A percentile compares a stretch with the other conserved stretches of the same genome.
Evolutionary conservation across 306 rosid species (phyloP).

Genomic region (Pyrus communis): DNA sequence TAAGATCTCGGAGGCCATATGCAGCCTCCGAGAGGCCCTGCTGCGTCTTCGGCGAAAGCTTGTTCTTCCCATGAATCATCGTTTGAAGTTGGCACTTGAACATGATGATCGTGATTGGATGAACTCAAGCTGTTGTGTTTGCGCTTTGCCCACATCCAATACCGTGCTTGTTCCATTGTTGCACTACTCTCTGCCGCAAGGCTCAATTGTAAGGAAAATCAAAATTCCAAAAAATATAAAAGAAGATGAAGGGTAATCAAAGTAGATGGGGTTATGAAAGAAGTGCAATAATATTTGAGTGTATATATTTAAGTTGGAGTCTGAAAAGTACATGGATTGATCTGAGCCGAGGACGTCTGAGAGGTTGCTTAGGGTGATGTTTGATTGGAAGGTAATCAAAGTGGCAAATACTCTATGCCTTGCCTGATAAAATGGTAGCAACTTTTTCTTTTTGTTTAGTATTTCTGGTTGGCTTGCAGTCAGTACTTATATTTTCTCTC

Average conservation of each 20-base stretch:
- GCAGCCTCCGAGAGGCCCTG: constrained; percentile 73
- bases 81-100: constrained; percentile 19
- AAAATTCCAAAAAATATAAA: background rate
- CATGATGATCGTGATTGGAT: constrained; percentile 5
- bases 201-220: background rate
- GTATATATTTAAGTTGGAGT: constrained; percentile 6
- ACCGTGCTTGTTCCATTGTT: constrained; percentile 65
- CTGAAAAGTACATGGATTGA: constrained; percentile 16
- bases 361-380: constrained; percentile 27
- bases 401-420: constrained; percentile 54
- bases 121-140: constrained; percentile 31
- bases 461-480: constrained; percentile 34
- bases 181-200: background rate
- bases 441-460: constrained; percentile 3
- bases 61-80: constrained; percentile 88
- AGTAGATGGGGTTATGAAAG: background rate
- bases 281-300: background rate
- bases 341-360: constrained; percentile 6
- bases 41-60: constrained; percentile 83
- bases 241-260: background rate
- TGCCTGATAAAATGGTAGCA: constrained; percentile 16
- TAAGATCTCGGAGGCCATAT: constrained; percentile 95
- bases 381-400: constrained; percentile 36
- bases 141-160: constrained; percentile 59
- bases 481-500: constrained; percentile 17